These are phyloP conservation scores for Vanrija sp. DNA, from an alignment of 1,284 basidiomycete genomes.

Conservation along the genomic window DNA sequence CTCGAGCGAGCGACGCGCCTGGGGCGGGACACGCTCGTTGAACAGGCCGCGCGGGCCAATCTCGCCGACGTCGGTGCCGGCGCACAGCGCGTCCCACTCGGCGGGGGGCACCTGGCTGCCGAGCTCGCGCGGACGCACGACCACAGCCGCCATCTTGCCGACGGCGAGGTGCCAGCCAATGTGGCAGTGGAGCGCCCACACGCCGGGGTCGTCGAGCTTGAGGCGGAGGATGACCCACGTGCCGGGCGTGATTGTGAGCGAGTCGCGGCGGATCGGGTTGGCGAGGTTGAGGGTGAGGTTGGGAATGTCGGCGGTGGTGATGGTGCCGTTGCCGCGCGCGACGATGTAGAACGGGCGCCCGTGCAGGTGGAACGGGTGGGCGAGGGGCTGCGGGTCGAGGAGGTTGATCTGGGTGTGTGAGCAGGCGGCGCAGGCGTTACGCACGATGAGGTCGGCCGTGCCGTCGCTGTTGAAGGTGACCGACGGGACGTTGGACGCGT, in stretches of 20 bases:
- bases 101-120: background rate
- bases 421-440: background rate
- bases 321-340: constrained; percentile 35
- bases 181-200: constrained; percentile 30
- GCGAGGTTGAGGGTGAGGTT: constrained; percentile 21
- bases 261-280: constrained; percentile 47
- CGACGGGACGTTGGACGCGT: constrained; percentile 14
- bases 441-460: background rate
- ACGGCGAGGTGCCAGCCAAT: constrained; percentile 26
- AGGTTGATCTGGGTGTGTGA: constrained; percentile 37
- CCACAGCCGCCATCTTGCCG: constrained; percentile 15
- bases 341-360: constrained; percentile 33
- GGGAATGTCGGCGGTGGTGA: constrained; percentile 19
- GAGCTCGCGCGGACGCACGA: background rate
- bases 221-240: constrained; percentile 29
- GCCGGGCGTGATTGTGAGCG: constrained; percentile 29
- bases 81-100: constrained; percentile 6
- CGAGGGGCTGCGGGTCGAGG: constrained; percentile 27
- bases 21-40: too few species aligned
- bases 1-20: too few species aligned
- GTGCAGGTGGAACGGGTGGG: constrained; percentile 46
- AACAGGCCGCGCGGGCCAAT: background rate
- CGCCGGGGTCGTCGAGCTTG: constrained; percentile 24
- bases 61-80: background rate
- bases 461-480: constrained; percentile 20